Evolutionary conservation across 352 stramenopile genomes (phyloP).

Genomic region (Globisporangium apiculatum): DNA sequence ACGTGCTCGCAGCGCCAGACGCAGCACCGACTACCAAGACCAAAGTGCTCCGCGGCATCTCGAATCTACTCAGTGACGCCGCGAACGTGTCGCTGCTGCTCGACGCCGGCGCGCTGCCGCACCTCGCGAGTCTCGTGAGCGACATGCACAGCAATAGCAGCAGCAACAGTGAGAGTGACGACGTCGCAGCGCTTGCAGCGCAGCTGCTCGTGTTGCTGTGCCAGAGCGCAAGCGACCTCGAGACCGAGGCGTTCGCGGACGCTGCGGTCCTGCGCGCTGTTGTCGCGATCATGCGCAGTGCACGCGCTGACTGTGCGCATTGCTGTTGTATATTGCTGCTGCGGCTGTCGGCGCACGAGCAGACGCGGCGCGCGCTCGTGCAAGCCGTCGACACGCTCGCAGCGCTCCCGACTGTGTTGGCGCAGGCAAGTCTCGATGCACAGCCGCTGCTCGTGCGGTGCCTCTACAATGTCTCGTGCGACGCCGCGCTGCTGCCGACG

Average conservation of each 20-base stretch:
- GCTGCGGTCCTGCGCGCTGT: slow-evolving; percentile 16
- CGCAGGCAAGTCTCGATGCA: slow-evolving; percentile 22
- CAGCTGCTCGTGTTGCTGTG: slow-evolving; percentile 28
- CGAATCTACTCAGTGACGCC: slow-evolving; percentile 44
- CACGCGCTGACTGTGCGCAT: slow-evolving; percentile 24
- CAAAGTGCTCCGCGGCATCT: slow-evolving; percentile 38
- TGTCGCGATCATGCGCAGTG: slow-evolving; percentile 11
- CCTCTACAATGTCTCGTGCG: slow-evolving; percentile 58
- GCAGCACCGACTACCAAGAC: slow-evolving; percentile 17
- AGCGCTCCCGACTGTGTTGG: slow-evolving; percentile 26
- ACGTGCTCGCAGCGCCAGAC: slow-evolving; percentile 17
- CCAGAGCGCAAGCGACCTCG: slow-evolving; percentile 21
- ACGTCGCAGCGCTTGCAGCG: slow-evolving; percentile 14
- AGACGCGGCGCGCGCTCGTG: slow-evolving; percentile 23
- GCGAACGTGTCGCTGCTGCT: slow-evolving; percentile 19
- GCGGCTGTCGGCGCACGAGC: slow-evolving; percentile 36
- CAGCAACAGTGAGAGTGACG: neutral
- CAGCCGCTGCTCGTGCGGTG: slow-evolving; percentile 41
- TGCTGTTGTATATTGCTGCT: slow-evolving; percentile 53
- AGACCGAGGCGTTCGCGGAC: slow-evolving; percentile 23
- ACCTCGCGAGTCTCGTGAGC: slow-evolving; percentile 25
- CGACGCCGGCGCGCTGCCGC: slow-evolving; percentile 16
- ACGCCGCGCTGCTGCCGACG: slow-evolving; percentile 21
- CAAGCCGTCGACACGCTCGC: slow-evolving; percentile 2
- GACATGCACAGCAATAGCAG: slow-evolving; percentile 11